Base-by-base conservation (phyloP, 164 flowering plant species). In the Buxus sempervirens region DNA sequence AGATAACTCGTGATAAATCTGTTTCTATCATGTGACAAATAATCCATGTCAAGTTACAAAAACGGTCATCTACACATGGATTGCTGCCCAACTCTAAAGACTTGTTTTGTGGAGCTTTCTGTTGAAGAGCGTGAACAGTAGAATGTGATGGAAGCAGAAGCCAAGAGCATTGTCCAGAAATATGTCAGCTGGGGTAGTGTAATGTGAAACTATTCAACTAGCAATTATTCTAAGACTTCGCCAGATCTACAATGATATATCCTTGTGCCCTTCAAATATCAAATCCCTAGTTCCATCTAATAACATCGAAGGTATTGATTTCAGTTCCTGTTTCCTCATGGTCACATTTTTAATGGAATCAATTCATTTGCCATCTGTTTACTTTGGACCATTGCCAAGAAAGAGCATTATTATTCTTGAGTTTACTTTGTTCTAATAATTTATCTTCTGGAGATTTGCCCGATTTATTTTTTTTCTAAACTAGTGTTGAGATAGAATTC, bases 171-270 rank as follows among this genome's bases (percentile, higher is more conserved):
- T 60, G 79, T 94, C 58, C 69, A 64, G 41, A 68, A 71, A 0
- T 90, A 82, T 63, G 81, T 88, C 9, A 49, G 66, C 51, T 64
- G 53, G 62, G 84, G 80, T 20, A 83, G 72, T 73, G 66, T 89
- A 3, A 70, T 79, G 72, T 82, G 78, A 63, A 84, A 88, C 68
- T 94, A 86, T 68, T 73, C 89, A 36, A 83, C 89, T 27, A 81
- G 77, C 86, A 70, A 81, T 91, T 8, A 77, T 94, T 64, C 70
- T 91, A 63, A 83, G 96, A 53, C 93, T 91, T 71, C 90, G 97
- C 32, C 98, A 94, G 73, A 87, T 91, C 54, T 94, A 96, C 64
- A 79, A 79, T 27, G 82, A 83, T 69, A 45, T 79, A 54, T 81
- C 87, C 41, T 77, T 94, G 78, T 90, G 91, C 74, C 97, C 96